Evolutionary conservation across 176 grass and related monocot genomes (phyloP).

Genomic region (Luzula sylvatica): DNA sequence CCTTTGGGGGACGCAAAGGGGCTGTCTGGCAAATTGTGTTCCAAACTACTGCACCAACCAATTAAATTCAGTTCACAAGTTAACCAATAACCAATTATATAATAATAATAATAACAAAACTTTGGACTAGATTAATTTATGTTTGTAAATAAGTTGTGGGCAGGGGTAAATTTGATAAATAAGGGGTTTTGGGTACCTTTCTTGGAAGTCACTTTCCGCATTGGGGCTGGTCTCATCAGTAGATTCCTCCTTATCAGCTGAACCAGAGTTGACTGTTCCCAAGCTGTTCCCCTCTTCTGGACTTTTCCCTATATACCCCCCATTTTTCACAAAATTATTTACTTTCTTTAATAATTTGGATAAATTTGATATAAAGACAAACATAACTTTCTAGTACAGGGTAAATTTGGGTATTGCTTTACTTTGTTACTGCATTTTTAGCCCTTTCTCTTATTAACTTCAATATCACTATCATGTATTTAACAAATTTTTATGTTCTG

Average conservation of each 20-base stretch:
- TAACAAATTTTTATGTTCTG: background rate
- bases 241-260: conserved; percentile 61
- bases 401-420: conserved; percentile 13
- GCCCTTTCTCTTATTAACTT: too few relatives aligned
- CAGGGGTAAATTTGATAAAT: too few relatives aligned
- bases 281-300: conserved; percentile 19
- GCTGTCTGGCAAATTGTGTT: conserved; percentile 77
- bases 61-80: background rate
- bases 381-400: background rate
- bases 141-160: too few relatives aligned
- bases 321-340: conserved; percentile 16
- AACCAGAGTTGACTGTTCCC: conserved; percentile 36
- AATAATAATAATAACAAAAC: too few relatives aligned
- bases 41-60: conserved; percentile 24
- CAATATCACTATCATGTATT: too few relatives aligned
- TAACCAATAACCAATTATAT: conserved; percentile 14
- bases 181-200: conserved; percentile 45
- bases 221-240: conserved; percentile 38
- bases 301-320: conserved; percentile 31
- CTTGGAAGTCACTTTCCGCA: conserved; percentile 52
- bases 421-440: background rate
- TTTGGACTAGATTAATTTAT: conserved; percentile 21
- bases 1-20: conserved; percentile 64
- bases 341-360: background rate
- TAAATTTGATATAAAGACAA: background rate